Evolutionary conservation across 2,329 filamentous ascomycete species (phyloP).

Genomic region (Pestalotiopsis fici): DNA sequence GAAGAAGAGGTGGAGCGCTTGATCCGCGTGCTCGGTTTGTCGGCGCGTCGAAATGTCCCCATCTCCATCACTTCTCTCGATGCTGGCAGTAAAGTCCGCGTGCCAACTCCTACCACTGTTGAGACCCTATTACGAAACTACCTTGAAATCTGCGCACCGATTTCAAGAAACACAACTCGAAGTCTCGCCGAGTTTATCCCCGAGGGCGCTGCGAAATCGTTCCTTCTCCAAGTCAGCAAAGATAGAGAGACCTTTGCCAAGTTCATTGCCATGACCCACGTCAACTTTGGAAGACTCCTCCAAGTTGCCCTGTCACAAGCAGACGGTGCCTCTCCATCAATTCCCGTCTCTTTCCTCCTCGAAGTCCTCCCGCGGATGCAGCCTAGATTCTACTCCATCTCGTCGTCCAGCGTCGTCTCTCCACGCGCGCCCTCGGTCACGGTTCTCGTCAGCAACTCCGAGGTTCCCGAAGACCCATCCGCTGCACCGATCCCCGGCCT

Average conservation of each 20-base stretch:
- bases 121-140: constrained; percentile 39
- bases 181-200: constrained; percentile 40
- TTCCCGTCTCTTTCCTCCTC: constrained; percentile 56
- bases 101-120: constrained; percentile 35
- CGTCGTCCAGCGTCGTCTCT: constrained; percentile 48
- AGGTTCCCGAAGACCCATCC: background rate
- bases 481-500: constrained; percentile 3
- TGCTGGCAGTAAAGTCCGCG: constrained; percentile 10
- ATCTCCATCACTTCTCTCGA: constrained; percentile 20
- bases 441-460: constrained; percentile 35
- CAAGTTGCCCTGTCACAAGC: constrained; percentile 21
- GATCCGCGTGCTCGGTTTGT: constrained; percentile 26
- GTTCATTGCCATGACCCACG: constrained; percentile 29
- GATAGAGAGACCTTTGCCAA: constrained; percentile 33
- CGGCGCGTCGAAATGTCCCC: constrained; percentile 22
- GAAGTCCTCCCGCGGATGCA: constrained; percentile 58
- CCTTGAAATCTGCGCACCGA: constrained; percentile 44
- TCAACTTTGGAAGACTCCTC: constrained; percentile 38
- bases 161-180: constrained; percentile 37
- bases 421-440: constrained; percentile 42
- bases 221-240: constrained; percentile 28
- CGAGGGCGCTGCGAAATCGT: constrained; percentile 26
- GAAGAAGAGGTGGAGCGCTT: constrained; percentile 32
- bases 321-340: constrained; percentile 31
- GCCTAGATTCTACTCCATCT: constrained; percentile 60